Base-by-base conservation (phyloP, 768 basidiomycete species). In the Suillus hirtellus region DNA sequence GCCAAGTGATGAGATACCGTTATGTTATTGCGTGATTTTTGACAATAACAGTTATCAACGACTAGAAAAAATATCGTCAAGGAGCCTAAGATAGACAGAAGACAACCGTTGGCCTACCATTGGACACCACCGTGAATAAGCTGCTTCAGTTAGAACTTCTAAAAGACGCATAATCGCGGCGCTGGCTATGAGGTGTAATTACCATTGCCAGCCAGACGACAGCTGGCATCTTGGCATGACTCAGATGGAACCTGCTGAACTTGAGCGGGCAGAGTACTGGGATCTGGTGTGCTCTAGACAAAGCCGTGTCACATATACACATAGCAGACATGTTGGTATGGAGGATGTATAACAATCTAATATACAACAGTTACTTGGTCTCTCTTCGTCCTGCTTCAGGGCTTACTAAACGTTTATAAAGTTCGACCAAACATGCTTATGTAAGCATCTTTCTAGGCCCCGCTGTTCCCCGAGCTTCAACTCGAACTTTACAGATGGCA, bases 401-500 rank as follows among this genome's bases (percentile, higher is more conserved):
- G 31, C 31, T 31, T 31, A 31, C 31, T 31, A 31, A 31, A 31
- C 31, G 31, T 31, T 31, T 27, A 27, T 27, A 2, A 27, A 27
- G 31, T 31, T 31, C 31, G 31, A 31, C 31, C 31, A 31, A 31
- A 37, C 8, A 43, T 43, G 17, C 17, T 53, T n/a, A 34, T 24
- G 27, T 58, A 58, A 58, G 27, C 21, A 17, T 38, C 21, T 56
- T 17, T 21, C 56, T 31, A 31, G 31, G 17, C 38, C 15, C 55
- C 56, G 56, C 40, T 15, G 8, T 60, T 43, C 38, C 60, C 61
- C 49, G 55, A 47, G 9, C 9, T 34, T 52, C 40, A 58, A 42
- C 55, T 58, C 61, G 34, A n/a, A 40, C 60, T 64, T 68, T 62
- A 66, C 68, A 74, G 74, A 90, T 90, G 88, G 86, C 90, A 63